Evolutionary conservation across 345 rosid species (phyloP), one percentile per base, ranked within the genome.

Genomic region (Ceriops decandra): DNA sequence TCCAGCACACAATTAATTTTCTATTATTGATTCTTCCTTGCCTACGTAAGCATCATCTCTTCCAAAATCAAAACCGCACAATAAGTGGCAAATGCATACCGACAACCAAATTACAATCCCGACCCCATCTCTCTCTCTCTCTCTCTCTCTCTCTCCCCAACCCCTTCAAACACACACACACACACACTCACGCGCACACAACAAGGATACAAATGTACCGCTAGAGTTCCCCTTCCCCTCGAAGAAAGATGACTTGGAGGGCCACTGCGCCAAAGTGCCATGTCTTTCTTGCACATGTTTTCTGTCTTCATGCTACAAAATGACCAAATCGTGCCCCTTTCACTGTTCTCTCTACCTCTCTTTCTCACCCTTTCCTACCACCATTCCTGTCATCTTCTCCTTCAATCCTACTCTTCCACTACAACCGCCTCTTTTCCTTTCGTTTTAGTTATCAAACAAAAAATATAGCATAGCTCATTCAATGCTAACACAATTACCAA

Each of bases 281-380:
- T 27, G 17, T 62, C 61, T 66, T 62, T 32, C 71, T 22, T 32
- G 33, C 33, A 10, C 77, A 63, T 53, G 47, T 76, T 77, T 72
- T 70, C 79, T 62, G 76, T 73, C 74, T 51, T 77, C 72, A n/a
- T 52, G 64, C 74, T 76, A 68, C 77, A 66, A 74, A 63, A 71
- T 28, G 66, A 62, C 57, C 78, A 46, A 62, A 49, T 62, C 73
- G 76, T 54, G 51, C 73, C 27, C 63, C 60, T 59, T 35, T 22
- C 53, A 57, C 63, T 60, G 26, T 26, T 59, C 28, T 30, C 20
- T 59, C 46, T 33, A 16, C 8, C 58, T 46, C 5, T 56, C 42
- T 10, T 56, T 31, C 58, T 35, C 24, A 51, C 64, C 38, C 22
- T 28, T 26, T 54, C 35, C 62, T 27, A 33, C 65, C 65, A 64